phyloP scores from a whole-genome alignment of 352 stramenopile species.

The Phytophthora melonis region DNA sequence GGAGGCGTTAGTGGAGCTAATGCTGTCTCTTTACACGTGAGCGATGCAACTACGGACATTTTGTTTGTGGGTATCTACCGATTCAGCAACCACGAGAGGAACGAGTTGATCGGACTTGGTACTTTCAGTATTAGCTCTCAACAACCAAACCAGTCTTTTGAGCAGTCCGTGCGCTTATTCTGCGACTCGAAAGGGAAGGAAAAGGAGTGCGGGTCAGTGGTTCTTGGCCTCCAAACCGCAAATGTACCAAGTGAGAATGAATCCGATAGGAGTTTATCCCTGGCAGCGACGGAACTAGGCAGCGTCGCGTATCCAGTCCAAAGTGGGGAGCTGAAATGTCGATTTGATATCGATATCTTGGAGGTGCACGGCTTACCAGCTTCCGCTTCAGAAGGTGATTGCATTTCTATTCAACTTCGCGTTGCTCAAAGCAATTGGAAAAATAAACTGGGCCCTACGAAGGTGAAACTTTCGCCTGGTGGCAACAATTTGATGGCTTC shows the following conservation, averaged over 20 bases:
- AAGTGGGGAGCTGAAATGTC: conserved; percentile 28
- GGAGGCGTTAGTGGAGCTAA: conserved; percentile 9
- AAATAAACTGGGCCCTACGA: conserved; percentile 14
- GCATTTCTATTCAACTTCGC: conserved; percentile 18
- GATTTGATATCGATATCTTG: conserved; percentile 29
- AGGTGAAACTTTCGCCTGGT: neutral
- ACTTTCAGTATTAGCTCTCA: conserved; percentile 18
- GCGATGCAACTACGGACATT: conserved; percentile 23
- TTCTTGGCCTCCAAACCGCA: conserved; percentile 19
- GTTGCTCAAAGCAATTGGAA: conserved; percentile 36
- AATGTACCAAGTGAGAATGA: neutral
- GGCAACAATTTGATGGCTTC: neutral
- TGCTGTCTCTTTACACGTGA: conserved; percentile 19
- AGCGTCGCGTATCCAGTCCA: conserved; percentile 24
- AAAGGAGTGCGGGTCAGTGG: conserved; percentile 20
- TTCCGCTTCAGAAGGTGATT: conserved; percentile 18
- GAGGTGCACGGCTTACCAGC: conserved; percentile 15
- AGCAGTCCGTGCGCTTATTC: conserved; percentile 18
- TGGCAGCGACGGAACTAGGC: conserved; percentile 26
- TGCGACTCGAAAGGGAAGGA: conserved; percentile 1
- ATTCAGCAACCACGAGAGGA: conserved; percentile 34
- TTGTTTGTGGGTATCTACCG: conserved; percentile 33
- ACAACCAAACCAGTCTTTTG: neutral
- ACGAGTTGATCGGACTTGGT: conserved; percentile 32
- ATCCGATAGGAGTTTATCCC: neutral